phyloP scores from a whole-genome alignment of 352 stramenopile species.

The Globisporangium paddicum region DNA sequence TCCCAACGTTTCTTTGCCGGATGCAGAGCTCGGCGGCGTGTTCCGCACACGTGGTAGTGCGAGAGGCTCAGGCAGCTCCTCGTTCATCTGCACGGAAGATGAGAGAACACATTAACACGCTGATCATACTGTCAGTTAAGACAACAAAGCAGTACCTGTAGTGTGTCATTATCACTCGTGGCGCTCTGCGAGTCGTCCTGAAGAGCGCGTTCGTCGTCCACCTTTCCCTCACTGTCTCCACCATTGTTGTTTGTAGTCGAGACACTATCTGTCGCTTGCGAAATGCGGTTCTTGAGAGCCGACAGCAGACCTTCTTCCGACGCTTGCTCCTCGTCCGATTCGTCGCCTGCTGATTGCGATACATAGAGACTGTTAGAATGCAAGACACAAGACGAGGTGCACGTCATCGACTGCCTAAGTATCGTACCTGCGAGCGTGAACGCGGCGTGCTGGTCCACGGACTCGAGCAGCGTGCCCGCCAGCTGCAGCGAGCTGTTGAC shows the following conservation, averaged over 20 bases:
- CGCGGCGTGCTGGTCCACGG: slow-evolving; percentile 79
- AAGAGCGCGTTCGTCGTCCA: neutral
- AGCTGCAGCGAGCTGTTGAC: slow-evolving; percentile 80
- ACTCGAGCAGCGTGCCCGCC: slow-evolving; percentile 76
- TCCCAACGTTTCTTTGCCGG: slow-evolving; percentile 22
- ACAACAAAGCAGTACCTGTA: neutral
- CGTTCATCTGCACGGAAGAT: neutral
- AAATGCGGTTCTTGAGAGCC: slow-evolving; percentile 7
- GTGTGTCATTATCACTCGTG: neutral
- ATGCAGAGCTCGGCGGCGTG: slow-evolving; percentile 24
- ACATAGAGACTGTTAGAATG: neutral
- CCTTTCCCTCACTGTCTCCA: neutral
- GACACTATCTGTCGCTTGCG: slow-evolving; percentile 10
- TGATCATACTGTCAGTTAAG: neutral
- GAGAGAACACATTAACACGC: neutral
- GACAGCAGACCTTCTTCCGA: slow-evolving; percentile 9
- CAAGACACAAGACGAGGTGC: neutral
- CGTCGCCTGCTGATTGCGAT: slow-evolving; percentile 12
- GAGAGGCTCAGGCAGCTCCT: neutral
- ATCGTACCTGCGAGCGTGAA: slow-evolving; percentile 49
- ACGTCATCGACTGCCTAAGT: too few species aligned
- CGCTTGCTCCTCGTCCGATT: slow-evolving; percentile 3
- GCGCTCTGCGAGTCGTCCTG: neutral
- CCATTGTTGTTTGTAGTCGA: slow-evolving; percentile 14
- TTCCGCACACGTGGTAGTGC: neutral